A percentile compares a stretch with the other conserved stretches of the same genome.
Conservation (phyloP, 257 asterid species). For the Solanum chiquidenum region DNA sequence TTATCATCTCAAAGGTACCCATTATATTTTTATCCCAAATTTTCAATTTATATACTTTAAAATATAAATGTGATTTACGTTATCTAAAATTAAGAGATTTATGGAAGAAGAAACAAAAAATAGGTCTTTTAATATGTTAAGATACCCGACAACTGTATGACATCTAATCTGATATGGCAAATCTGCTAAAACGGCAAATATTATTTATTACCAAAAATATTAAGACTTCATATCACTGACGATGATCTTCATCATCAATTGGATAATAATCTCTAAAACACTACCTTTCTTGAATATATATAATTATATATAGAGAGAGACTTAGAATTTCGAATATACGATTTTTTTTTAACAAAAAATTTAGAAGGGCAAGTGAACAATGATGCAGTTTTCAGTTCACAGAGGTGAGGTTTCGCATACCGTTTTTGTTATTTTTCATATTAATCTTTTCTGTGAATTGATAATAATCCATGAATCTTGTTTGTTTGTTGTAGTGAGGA, state of each 20-base stretch:
- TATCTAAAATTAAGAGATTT: neutral
- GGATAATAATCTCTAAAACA: neutral
- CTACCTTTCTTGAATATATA: neutral
- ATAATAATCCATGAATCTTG: neutral
- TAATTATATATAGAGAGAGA: too few relatives aligned
- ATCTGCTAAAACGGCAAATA: neutral
- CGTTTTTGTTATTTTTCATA: neutral
- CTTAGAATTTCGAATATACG: neutral
- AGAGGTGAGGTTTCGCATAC: conserved; percentile 34
- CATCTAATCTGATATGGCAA: too few relatives aligned
- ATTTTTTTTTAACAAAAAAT: neutral
- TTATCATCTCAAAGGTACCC: neutral
- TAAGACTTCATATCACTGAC: neutral
- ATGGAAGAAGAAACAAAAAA: neutral
- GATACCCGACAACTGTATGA: neutral
- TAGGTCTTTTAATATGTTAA: neutral
- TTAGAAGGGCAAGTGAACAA: neutral
- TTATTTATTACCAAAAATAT: neutral
- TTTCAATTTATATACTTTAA: neutral
- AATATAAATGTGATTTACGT: neutral
- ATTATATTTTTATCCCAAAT: neutral
- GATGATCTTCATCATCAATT: neutral
- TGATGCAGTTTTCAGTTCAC: conserved; percentile 50
- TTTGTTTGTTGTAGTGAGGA: conserved; percentile 33
- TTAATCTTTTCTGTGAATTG: neutral